A percentile compares a stretch with the other conserved stretches of the same genome.
phyloP scores from a whole-genome alignment of 1,284 basidiomycete genomes.

The Neonothopanus nambi region DNA sequence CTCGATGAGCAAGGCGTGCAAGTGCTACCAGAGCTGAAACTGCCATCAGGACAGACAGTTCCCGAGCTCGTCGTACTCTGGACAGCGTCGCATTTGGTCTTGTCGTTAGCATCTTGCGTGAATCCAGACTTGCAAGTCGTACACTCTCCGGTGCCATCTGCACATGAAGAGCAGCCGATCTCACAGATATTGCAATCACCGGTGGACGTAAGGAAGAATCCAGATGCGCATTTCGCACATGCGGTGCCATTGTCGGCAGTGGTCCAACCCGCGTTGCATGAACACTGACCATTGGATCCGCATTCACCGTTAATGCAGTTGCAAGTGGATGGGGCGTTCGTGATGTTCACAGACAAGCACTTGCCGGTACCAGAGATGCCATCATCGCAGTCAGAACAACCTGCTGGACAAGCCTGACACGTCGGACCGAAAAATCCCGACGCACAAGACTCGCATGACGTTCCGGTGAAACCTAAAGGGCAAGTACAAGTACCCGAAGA shows the following conservation, averaged over 20 bases:
- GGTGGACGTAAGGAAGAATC: conserved; percentile 69
- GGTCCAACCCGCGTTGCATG: conserved; percentile 77
- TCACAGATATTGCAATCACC: conserved; percentile 79
- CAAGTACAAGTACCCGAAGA: conserved; percentile 70
- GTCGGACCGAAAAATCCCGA: conserved; percentile 69
- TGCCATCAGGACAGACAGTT: conserved; percentile 60
- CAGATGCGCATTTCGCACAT: conserved; percentile 70
- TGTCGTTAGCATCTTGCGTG: conserved; percentile 64
- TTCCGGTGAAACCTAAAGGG: conserved; percentile 69
- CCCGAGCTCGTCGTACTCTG: conserved; percentile 53
- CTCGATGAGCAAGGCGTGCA: conserved; percentile 64
- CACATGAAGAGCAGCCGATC: conserved; percentile 69
- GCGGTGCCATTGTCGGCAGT: conserved; percentile 66
- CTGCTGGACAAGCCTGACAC: conserved; percentile 67
- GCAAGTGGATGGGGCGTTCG: conserved; percentile 61
- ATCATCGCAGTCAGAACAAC: conserved; percentile 71
- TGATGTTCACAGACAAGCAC: conserved; percentile 55
- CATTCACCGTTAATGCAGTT: conserved; percentile 80
- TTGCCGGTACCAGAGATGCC: conserved; percentile 73
- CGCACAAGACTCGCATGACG: conserved; percentile 75
- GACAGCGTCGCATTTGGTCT: conserved; percentile 61
- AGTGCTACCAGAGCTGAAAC: conserved; percentile 56
- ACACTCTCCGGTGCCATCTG: conserved; percentile 66
- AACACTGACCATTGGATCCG: conserved; percentile 62
- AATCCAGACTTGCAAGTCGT: conserved; percentile 68